A percentile compares a stretch with the other conserved stretches of the same genome.
phyloP scores from a whole-genome alignment of 305 asterid species.

The Nicotiana rustica region DNA sequence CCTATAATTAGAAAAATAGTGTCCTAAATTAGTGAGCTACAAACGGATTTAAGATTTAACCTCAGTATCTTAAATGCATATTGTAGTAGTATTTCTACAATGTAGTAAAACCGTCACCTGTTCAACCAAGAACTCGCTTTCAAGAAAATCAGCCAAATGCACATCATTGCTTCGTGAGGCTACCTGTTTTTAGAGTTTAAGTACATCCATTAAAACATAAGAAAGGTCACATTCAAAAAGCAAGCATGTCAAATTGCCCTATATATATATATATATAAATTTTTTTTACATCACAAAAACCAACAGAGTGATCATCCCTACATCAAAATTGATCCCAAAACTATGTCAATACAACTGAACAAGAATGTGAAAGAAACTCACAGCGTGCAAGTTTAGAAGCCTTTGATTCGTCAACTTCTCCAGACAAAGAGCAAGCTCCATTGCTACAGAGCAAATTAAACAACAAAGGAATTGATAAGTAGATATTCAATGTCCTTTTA shows the following conservation, averaged over 20 bases:
- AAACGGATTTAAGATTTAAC: not conserved
- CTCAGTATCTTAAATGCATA: not conserved
- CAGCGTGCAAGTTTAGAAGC: slow-evolving; percentile 79
- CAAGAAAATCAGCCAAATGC: slow-evolving; percentile 77
- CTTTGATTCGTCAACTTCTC: slow-evolving; percentile 87
- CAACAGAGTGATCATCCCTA: not conserved
- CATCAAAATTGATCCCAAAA: not conserved
- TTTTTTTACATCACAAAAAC: not conserved
- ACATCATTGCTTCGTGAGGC: slow-evolving; percentile 69
- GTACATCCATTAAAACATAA: not conserved
- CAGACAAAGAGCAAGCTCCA: slow-evolving; percentile 83
- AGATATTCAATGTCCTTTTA: not conserved
- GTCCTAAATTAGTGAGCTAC: not conserved
- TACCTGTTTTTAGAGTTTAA: slow-evolving; percentile 52
- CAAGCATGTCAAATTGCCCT: not conserved
- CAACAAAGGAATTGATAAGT: not conserved
- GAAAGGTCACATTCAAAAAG: not conserved
- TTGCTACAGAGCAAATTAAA: slow-evolving; percentile 56
- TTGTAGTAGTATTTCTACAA: not conserved
- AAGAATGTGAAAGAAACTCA: slow-evolving; percentile 43
- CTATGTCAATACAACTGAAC: too few species aligned
- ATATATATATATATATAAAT: too few species aligned
- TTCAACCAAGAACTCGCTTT: slow-evolving; percentile 73
- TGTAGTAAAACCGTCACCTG: slow-evolving; percentile 56
- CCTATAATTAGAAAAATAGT: slow-evolving; percentile 30